Base-by-base conservation (phyloP, 345 rosid species). In the Brassica incana region DNA sequence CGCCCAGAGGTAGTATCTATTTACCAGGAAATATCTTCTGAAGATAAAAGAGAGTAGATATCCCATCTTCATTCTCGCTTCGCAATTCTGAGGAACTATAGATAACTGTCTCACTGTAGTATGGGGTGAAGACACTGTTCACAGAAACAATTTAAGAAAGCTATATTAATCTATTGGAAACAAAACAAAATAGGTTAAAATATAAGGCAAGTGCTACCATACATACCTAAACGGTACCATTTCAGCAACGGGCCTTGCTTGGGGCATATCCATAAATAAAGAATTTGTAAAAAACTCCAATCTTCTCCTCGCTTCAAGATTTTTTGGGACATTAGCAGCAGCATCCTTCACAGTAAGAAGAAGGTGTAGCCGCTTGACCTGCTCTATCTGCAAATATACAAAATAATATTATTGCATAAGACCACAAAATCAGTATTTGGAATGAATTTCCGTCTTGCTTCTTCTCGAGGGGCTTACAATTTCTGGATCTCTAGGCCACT, bases 301-400 rank as follows among this genome's bases (percentile, higher is more conserved):
- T 88, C 99, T 90, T 89, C 99, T 90, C 86, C 98, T 87, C 29
- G 99, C 98, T 85, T 95, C 99, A 56, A 95, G 92, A 88, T 95
- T 95, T 82, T 95, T 95, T 5, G 99, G 99, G 81, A 95, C 88
- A 62, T 95, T 95, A 65, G 94, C 89, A 18, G 99, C 92, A 43
- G 96, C 83, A 80, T 95, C 99, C 85, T 93, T 95, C 69, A 95
- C 99, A 36, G 96, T 91, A 62, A 95, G 94, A 84, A 95, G 99
- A 82, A 95, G 98, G 74, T 91, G 94, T 80, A 95, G 82, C 71
- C 98, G 86, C 85, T 95, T 95, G 82, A 90, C 96, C 86, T 88
- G 99, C 81, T 95, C 98, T 79, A 85, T 86, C 99, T 95, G 92
- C 50, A 77, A 60, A 65, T 60, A 81, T 67, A 82, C 71, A 85